Conservation (phyloP, 257 asterid genomes). For the Nicotiana obtusifolia region DNA sequence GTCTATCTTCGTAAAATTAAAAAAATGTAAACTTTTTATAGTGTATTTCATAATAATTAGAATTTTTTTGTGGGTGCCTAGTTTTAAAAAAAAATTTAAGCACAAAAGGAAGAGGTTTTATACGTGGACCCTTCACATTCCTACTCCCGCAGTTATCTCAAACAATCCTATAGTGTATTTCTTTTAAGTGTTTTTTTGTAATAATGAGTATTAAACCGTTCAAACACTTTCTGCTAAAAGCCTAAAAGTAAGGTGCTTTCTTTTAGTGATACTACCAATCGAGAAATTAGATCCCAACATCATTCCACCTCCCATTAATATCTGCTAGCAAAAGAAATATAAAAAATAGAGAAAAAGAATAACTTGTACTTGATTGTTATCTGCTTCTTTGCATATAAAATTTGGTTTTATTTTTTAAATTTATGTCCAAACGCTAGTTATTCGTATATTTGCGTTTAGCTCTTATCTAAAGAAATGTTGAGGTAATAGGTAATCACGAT, state of each 20-base stretch:
- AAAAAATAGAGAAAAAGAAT: background rate
- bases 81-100: background rate
- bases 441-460: too few species aligned
- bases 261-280: background rate
- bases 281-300: background rate
- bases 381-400: too few species aligned
- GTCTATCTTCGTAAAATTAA: background rate
- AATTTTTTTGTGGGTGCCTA: background rate
- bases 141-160: too few species aligned
- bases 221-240: background rate
- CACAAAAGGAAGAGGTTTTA: background rate
- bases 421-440: too few species aligned
- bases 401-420: too few species aligned
- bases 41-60: background rate
- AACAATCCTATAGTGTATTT: background rate
- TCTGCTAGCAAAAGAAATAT: background rate
- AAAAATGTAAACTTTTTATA: too few species aligned
- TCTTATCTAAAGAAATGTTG: too few species aligned
- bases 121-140: background rate
- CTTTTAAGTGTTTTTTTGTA: background rate
- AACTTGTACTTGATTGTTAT: background rate
- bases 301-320: background rate
- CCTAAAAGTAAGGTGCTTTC: background rate
- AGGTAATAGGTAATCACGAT: too few species aligned
- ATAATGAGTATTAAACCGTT: background rate